Evolutionary conservation across 306 rosid species (phyloP), one percentile per base, ranked within the genome.

Genomic region (Senna tora): DNA sequence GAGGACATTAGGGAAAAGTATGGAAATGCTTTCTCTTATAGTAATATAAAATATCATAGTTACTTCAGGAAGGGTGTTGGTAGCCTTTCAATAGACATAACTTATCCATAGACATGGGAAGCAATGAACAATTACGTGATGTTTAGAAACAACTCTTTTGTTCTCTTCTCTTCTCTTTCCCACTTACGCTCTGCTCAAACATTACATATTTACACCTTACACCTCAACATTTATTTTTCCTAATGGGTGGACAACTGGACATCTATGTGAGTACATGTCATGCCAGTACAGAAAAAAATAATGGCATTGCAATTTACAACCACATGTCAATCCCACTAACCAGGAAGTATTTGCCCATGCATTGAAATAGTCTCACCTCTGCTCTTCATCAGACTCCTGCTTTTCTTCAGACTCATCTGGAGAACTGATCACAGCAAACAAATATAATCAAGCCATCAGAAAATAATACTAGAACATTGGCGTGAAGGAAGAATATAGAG

Each of bases 331-430:
- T 9, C 57, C 28, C 17, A 6, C 28, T 52, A 22, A 52, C 57
- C 30, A 52, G 30, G 12, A 52, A 52, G 57, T 7, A 52, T 7
- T 52, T 17, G 25, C 25, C 30, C 30, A 7, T n/a, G 57, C 57
- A 52, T 19, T 19, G 9, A 17, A 52, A 52, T 52, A 8, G 25
- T 50, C 22, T 67, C 60, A 60, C 81, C 85, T 71, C 66, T 53
- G 52, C 51, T 50, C 76, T 33, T 73, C 10, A 45, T 15, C 53
- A 39, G 49, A 68, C 50, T 36, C 51, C 71, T 69, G 47, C 47
- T 42, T 42, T 52, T 52, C 28, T 36, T 36, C 39, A 36, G 2
- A 36, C 39, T 36, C 39, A 36, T 36, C 6, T 36, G 39, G 39
- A 36, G 39, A 36, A 36, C 39, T 36, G 39, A 15, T 4, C 34